Evolutionary conservation across 352 stramenopile species (phyloP).

Genomic region (Phytopythium chamaehyphon): DNA sequence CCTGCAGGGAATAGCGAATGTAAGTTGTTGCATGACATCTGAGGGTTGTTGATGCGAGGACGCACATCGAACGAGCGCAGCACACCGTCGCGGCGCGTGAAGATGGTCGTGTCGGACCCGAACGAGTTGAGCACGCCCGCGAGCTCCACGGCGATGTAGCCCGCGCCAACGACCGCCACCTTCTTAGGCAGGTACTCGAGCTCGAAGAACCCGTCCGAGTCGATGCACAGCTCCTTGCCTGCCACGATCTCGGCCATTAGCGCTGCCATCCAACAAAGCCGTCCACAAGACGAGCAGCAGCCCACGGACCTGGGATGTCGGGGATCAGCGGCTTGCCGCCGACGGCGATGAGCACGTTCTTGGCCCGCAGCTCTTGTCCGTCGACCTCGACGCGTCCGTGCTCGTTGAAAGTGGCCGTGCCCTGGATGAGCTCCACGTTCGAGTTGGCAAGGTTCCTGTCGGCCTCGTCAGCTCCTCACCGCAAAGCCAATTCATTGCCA

Average conservation of each 20-base stretch:
- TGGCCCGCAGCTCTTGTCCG: constrained; percentile 45
- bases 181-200: constrained; percentile 90
- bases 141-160: constrained; percentile 98
- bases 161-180: constrained; percentile 95
- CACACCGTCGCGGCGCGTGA: constrained; percentile 84
- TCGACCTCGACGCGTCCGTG: constrained; percentile 80
- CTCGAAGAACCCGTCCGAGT: constrained; percentile 97
- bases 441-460: constrained; percentile 86
- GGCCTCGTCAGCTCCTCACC: not conserved
- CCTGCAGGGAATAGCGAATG: constrained; percentile 10
- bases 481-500: not conserved
- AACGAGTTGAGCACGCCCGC: constrained; percentile 94
- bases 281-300: not conserved
- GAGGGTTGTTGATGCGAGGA: not conserved
- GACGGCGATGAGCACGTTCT: constrained; percentile 64
- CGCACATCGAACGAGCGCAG: constrained; percentile 87
- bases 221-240: constrained; percentile 92
- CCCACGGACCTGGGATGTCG: constrained; percentile 35
- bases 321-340: constrained; percentile 56
- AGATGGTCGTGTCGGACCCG: constrained; percentile 88
- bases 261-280: constrained; percentile 3
- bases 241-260: not conserved
- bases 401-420: constrained; percentile 83
- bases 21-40: not conserved
- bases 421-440: constrained; percentile 87